phyloP scores from a whole-genome alignment of 2,329 filamentous ascomycete genomes.

The Dactylellina cionopaga region DNA sequence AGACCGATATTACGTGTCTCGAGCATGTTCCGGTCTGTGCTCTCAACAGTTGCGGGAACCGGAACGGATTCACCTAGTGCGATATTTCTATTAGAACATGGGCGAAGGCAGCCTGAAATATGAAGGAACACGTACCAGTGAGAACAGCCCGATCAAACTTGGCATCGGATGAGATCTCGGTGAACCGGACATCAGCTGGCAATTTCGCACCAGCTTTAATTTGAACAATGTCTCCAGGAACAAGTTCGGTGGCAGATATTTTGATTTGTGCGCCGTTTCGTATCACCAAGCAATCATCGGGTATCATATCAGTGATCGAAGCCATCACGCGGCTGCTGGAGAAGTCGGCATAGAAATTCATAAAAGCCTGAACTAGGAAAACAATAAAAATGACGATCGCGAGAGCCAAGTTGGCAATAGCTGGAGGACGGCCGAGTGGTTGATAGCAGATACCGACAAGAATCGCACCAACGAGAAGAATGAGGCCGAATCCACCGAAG shows the following conservation, averaged over 20 bases:
- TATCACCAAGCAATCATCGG: conserved; percentile 74
- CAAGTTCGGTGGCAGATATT: conserved; percentile 70
- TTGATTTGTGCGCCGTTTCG: conserved; percentile 68
- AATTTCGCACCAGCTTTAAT: conserved; percentile 78
- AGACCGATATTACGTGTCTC: conserved; percentile 80
- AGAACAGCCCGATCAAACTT: conserved; percentile 79
- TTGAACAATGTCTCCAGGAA: conserved; percentile 75
- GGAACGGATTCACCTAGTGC: conserved; percentile 74
- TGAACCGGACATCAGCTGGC: conserved; percentile 76
- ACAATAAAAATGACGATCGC: conserved; percentile 78
- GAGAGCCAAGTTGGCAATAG: conserved; percentile 75
- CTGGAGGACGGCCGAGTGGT: conserved; percentile 77
- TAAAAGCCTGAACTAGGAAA: conserved; percentile 67
- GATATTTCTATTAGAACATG: no score
- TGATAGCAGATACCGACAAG: conserved; percentile 81
- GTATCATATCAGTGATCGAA: conserved; percentile 82
- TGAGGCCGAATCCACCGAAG: conserved; percentile 79
- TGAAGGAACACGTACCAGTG: no score
- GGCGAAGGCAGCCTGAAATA: background rate
- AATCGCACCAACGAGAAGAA: conserved; percentile 74
- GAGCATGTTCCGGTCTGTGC: conserved; percentile 77
- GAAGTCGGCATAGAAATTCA: conserved; percentile 77
- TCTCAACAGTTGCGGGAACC: conserved; percentile 71
- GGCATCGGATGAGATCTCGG: conserved; percentile 74
- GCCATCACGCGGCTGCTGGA: conserved; percentile 80